Conservation (phyloP, 352 stramenopile genomes). For the Pythium rishiriense region DNA sequence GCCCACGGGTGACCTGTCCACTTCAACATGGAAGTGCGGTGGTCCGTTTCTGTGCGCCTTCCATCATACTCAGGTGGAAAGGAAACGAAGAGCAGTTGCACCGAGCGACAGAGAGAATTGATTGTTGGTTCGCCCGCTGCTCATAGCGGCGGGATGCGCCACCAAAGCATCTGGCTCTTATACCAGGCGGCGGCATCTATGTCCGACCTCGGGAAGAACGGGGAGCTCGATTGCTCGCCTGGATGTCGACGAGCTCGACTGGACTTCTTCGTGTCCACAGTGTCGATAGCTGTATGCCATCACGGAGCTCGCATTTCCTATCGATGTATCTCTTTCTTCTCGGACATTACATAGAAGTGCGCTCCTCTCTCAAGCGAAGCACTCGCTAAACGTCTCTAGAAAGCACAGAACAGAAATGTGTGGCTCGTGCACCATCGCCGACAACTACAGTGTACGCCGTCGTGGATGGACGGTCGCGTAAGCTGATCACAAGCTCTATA, state of each 20-base stretch:
- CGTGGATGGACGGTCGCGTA: background rate
- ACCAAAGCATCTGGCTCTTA: conserved; percentile 8
- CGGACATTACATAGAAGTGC: no score
- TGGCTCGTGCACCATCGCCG: no score
- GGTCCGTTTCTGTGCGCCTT: background rate
- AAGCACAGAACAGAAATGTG: no score
- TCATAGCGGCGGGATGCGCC: background rate
- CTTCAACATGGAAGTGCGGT: background rate
- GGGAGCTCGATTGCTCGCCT: background rate
- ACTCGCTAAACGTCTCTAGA: no score
- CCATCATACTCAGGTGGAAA: background rate
- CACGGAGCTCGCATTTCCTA: no score
- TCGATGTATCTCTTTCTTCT: no score
- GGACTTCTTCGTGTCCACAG: background rate
- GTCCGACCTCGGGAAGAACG: background rate
- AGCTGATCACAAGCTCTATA: no score
- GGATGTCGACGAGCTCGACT: background rate
- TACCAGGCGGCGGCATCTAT: conserved; percentile 17
- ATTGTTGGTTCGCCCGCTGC: background rate
- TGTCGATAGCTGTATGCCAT: no score
- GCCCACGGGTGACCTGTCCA: background rate
- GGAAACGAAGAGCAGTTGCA: background rate
- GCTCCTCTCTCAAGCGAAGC: no score
- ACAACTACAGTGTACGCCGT: no score
- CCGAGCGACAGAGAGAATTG: background rate